phyloP scores from a whole-genome alignment of 768 basidiomycete genomes.

The Lactifluus hygrophoroides region DNA sequence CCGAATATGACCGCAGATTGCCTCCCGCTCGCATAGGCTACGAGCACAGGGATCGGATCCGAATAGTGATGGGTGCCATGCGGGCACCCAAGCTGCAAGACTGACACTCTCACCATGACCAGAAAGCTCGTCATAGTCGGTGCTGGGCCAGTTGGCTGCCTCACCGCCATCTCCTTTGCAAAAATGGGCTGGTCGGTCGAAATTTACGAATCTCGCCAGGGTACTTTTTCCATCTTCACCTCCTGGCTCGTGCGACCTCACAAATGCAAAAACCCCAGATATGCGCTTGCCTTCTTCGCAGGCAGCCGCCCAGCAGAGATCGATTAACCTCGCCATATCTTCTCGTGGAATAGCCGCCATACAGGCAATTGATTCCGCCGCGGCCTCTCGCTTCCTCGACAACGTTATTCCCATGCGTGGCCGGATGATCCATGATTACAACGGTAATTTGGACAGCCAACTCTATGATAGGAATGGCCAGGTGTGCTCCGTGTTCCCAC shows the following conservation, averaged over 20 bases:
- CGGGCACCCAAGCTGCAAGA: not conserved
- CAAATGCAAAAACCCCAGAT: conserved; percentile 39
- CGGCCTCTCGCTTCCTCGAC: conserved; percentile 62
- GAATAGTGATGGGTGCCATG: not conserved
- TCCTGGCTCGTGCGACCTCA: not conserved
- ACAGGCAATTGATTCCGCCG: conserved; percentile 63
- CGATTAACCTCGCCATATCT: conserved; percentile 95
- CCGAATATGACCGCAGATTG: not conserved
- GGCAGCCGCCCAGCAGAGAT: conserved; percentile 62
- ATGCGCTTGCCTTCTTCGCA: conserved; percentile 65
- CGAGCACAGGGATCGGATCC: not conserved
- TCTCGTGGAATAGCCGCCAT: conserved; percentile 88
- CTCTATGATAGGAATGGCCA: conserved; percentile 82
- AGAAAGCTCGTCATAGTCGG: conserved; percentile 62
- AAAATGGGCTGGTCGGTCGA: conserved; percentile 81
- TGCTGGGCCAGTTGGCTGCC: conserved; percentile 92
- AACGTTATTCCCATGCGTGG: conserved; percentile 90
- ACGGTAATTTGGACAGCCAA: conserved; percentile 73
- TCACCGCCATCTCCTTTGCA: conserved; percentile 78
- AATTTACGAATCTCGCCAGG: conserved; percentile 72
- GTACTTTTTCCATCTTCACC: conserved; percentile 32
- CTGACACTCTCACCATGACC: not conserved
- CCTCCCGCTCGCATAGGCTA: too few relatives aligned
- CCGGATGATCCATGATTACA: conserved; percentile 82
- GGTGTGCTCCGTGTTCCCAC: conserved; percentile 38